Percentiles rank a stretch among this genome's conserved stretches.
Conservation (phyloP, 768 basidiomycete species). For the Tylopilus intermedius region DNA sequence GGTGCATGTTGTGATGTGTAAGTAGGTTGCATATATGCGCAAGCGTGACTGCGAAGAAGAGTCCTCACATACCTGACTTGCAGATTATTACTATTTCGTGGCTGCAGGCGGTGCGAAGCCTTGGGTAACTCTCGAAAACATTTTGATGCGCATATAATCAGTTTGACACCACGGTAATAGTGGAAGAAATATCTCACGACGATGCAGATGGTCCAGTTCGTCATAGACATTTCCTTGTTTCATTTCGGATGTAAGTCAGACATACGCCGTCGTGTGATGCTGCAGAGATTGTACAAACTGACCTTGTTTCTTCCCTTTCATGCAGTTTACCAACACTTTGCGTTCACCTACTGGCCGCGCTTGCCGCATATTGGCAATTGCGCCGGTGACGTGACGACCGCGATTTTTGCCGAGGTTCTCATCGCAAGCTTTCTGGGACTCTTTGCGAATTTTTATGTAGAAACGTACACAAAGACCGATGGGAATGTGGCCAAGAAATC, state of each 20-base stretch:
- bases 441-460: constrained; percentile 24
- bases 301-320: neutral
- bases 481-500: neutral
- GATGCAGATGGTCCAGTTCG: constrained; percentile 26
- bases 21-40: constrained; percentile 42
- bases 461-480: constrained; percentile 16
- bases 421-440: constrained; percentile 21
- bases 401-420: constrained; percentile 14
- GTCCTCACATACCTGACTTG: neutral
- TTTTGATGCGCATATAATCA: neutral
- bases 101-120: constrained; percentile 58
- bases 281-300: neutral
- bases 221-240: constrained; percentile 20
- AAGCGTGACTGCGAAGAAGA: neutral
- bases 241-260: constrained; percentile 22
- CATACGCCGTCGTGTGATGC: neutral
- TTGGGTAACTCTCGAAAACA: constrained; percentile 14
- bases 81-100: constrained; percentile 98
- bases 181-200: constrained; percentile 27
- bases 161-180: constrained; percentile 3
- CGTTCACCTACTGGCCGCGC: constrained; percentile 22
- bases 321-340: constrained; percentile 25
- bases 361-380: constrained; percentile 27
- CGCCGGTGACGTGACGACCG: constrained; percentile 17
- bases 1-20: constrained; percentile 96